Evolutionary conservation across 495 filamentous ascomycete genomes (phyloP).

Genomic region (Lasiosphaeris hirsuta): DNA sequence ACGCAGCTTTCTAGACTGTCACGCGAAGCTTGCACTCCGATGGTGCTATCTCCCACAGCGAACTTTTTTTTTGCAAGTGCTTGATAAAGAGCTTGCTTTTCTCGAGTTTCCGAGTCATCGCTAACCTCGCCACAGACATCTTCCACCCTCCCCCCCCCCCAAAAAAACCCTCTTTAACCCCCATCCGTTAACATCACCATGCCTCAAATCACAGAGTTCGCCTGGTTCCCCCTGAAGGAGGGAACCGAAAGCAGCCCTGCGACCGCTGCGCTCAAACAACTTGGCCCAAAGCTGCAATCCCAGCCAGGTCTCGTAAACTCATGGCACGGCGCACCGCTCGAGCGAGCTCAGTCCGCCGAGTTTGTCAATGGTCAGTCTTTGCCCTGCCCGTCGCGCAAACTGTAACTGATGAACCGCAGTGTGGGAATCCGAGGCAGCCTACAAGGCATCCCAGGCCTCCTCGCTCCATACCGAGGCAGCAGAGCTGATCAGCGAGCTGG

Average conservation of each 20-base stretch:
- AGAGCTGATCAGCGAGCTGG: conserved; percentile 5
- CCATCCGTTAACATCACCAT: conserved; percentile 10
- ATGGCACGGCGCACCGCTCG: conserved; percentile 14
- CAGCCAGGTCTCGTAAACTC: conserved; percentile 8
- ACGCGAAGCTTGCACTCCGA: too few species aligned
- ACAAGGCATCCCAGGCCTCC: conserved; percentile 4
- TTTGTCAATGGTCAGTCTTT: conserved; percentile 12
- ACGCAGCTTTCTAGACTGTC: too few species aligned
- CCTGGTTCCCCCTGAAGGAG: conserved; percentile 16
- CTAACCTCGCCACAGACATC: background rate
- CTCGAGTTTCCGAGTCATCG: too few species aligned
- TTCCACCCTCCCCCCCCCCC: background rate
- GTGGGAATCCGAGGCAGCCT: conserved; percentile 13
- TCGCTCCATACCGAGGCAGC: background rate
- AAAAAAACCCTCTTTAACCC: too few species aligned
- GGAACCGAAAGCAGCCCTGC: background rate
- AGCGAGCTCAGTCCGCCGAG: conserved; percentile 15
- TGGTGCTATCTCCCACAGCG: too few species aligned
- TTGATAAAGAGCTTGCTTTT: too few species aligned
- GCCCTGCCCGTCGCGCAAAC: background rate
- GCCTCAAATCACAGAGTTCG: conserved; percentile 17
- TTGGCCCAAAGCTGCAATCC: conserved; percentile 9
- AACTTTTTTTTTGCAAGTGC: too few species aligned
- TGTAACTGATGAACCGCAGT: background rate
- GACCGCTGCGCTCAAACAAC: conserved; percentile 1